A percentile compares a stretch with the other conserved stretches of the same genome.
phyloP scores from a whole-genome alignment of 306 rosid genomes.

The Trifolium subterraneum region DNA sequence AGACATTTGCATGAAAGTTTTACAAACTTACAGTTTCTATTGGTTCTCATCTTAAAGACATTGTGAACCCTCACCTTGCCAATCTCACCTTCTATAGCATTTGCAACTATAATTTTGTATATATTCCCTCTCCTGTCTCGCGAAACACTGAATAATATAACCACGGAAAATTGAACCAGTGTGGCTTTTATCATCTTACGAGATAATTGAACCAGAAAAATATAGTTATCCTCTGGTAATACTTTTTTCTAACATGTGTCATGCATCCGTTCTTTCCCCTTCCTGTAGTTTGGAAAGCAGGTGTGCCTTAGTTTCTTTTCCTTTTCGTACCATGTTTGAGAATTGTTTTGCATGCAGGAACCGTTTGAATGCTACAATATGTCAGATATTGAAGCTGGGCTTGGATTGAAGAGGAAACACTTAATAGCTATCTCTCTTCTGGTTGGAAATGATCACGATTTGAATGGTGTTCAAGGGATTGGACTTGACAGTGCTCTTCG shows the following conservation, averaged over 20 bases:
- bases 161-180: not conserved
- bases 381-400: conserved; percentile 89
- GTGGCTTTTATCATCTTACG: too few species aligned
- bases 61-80: not conserved
- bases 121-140: too few species aligned
- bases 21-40: too few species aligned
- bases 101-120: too few species aligned
- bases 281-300: not conserved
- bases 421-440: conserved; percentile 83
- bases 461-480: conserved; percentile 83
- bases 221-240: not conserved
- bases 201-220: conserved; percentile 1
- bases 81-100: too few species aligned
- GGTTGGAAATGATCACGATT: conserved; percentile 86
- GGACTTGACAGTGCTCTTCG: conserved; percentile 84
- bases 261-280: not conserved
- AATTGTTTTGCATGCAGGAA: conserved; percentile 66
- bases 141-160: too few species aligned
- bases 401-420: conserved; percentile 89
- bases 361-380: conserved; percentile 86
- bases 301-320: not conserved
- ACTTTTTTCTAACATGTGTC: not conserved
- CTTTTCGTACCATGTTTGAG: conserved; percentile 35
- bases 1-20: not conserved
- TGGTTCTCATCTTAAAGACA: not conserved